These are phyloP conservation scores for Trichophyton schoenleinii DNA, from an alignment of 2,329 filamentous ascomycete genomes.

Conservation along the genomic window DNA sequence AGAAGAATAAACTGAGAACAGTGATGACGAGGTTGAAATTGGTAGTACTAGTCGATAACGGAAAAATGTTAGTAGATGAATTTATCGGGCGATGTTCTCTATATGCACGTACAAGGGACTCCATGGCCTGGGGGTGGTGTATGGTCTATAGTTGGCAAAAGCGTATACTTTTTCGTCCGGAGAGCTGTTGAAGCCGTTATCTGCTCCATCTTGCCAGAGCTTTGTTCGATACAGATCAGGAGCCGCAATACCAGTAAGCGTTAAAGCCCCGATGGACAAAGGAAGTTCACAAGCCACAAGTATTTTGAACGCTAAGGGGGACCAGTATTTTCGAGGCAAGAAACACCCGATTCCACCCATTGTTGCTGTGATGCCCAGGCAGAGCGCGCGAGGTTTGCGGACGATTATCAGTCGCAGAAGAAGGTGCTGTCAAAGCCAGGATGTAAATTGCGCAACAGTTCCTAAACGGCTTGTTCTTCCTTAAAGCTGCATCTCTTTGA, in stretches of 20 bases:
- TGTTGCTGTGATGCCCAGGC: neutral
- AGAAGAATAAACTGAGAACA: slow-evolving; percentile 48
- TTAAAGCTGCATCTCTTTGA: neutral
- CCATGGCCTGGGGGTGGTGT: slow-evolving; percentile 46
- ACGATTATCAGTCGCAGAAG: neutral
- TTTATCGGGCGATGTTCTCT: slow-evolving; percentile 2
- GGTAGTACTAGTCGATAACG: slow-evolving; percentile 37
- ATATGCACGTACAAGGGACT: slow-evolving; percentile 40
- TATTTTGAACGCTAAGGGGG: slow-evolving; percentile 39
- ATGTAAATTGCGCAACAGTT: neutral
- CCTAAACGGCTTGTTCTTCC: neutral
- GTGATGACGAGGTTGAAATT: slow-evolving; percentile 50
- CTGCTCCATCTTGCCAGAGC: slow-evolving; percentile 49
- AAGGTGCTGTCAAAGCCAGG: neutral
- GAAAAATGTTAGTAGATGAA: slow-evolving; percentile 4
- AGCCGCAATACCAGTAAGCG: slow-evolving; percentile 49
- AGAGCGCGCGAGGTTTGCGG: neutral
- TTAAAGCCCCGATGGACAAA: slow-evolving; percentile 45
- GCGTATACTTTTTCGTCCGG: slow-evolving; percentile 45
- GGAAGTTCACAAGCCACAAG: slow-evolving; percentile 45
- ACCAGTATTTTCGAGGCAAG: slow-evolving; percentile 44
- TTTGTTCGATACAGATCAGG: slow-evolving; percentile 49
- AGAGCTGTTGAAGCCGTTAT: slow-evolving; percentile 51
- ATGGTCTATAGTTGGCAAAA: slow-evolving; percentile 46
- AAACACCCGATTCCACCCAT: slow-evolving; percentile 12